These are phyloP conservation scores for Saccharomyces hybrid DNA, from an alignment of 1,139 yeast genomes.

Conservation along the genomic window DNA sequence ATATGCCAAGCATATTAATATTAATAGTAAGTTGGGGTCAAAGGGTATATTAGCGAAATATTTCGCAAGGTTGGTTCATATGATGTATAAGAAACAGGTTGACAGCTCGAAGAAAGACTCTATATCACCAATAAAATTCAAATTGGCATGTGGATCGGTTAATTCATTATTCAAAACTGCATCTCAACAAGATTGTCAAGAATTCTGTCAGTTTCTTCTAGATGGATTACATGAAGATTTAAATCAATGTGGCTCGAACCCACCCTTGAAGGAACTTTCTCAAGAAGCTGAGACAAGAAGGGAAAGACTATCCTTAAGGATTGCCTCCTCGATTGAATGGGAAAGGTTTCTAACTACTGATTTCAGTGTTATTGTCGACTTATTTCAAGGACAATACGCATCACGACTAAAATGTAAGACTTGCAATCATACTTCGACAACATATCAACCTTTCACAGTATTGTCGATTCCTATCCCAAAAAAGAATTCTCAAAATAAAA, in stretches of 20 bases:
- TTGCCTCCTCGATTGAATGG: slow-evolving; percentile 93
- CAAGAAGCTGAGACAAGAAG: slow-evolving; percentile 68
- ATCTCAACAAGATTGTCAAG: slow-evolving; percentile 93
- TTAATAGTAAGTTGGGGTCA: slow-evolving; percentile 70
- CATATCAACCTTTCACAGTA: slow-evolving; percentile 75
- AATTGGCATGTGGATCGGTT: slow-evolving; percentile 56
- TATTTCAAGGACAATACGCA: slow-evolving; percentile 85
- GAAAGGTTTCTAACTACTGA: slow-evolving; percentile 80
- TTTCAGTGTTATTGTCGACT: slow-evolving; percentile 76
- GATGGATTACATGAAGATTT: slow-evolving; percentile 88
- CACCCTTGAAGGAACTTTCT: slow-evolving; percentile 52
- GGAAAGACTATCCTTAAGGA: slow-evolving; percentile 67
- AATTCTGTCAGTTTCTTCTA: slow-evolving; percentile 72
- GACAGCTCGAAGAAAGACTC: slow-evolving; percentile 20
- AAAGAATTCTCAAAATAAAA: slow-evolving; percentile 8
- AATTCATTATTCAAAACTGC: slow-evolving; percentile 65
- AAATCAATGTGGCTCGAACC: slow-evolving; percentile 55
- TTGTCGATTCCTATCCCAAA: slow-evolving; percentile 66
- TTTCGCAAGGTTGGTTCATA: slow-evolving; percentile 57
- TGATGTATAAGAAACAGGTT: slow-evolving; percentile 38
- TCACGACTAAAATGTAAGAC: slow-evolving; percentile 70
- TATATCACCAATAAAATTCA: slow-evolving; percentile 43
- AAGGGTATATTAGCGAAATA: slow-evolving; percentile 72
- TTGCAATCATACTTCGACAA: slow-evolving; percentile 76
- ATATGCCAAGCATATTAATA: slow-evolving; percentile 66